phyloP scores from a whole-genome alignment of 306 rosid genomes.

The Psophocarpus tetragonolobus region DNA sequence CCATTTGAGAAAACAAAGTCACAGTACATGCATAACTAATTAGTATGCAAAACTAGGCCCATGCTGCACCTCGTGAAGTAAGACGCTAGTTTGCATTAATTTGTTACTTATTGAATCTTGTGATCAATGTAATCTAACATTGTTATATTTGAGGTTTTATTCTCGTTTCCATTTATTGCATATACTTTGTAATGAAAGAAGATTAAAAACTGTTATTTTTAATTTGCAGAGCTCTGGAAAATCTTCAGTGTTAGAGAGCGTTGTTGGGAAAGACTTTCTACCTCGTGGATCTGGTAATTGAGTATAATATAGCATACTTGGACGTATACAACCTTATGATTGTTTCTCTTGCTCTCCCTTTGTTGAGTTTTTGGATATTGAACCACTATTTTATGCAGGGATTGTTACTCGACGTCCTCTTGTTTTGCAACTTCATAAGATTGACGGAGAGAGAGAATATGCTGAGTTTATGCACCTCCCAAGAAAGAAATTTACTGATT shows the following conservation, averaged over 20 bases:
- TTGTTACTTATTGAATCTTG: not conserved
- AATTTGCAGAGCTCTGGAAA: conserved; percentile 86
- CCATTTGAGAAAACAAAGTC: too few species aligned
- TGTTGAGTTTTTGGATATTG: conserved; percentile 4
- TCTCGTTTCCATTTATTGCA: not conserved
- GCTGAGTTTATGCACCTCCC: conserved; percentile 94
- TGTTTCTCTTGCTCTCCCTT: not conserved
- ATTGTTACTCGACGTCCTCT: conserved; percentile 94
- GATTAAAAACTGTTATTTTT: not conserved
- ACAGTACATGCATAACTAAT: too few species aligned
- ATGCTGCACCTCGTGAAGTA: too few species aligned
- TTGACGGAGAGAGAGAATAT: conserved; percentile 74
- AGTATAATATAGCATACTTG: not conserved
- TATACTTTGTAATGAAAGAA: not conserved
- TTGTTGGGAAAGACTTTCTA: conserved; percentile 96
- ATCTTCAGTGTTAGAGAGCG: conserved; percentile 95
- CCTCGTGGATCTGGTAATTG: conserved; percentile 98
- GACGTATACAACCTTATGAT: not conserved
- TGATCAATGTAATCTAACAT: not conserved
- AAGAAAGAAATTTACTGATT: conserved; percentile 72
- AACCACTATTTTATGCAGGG: conserved; percentile 50
- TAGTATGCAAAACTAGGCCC: too few species aligned
- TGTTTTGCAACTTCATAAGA: conserved; percentile 86
- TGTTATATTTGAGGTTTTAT: not conserved
- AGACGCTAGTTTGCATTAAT: too few species aligned